Base-by-base conservation (phyloP, 176 grass and related monocot genomes). In the Echinochloa phyllopogon region DNA sequence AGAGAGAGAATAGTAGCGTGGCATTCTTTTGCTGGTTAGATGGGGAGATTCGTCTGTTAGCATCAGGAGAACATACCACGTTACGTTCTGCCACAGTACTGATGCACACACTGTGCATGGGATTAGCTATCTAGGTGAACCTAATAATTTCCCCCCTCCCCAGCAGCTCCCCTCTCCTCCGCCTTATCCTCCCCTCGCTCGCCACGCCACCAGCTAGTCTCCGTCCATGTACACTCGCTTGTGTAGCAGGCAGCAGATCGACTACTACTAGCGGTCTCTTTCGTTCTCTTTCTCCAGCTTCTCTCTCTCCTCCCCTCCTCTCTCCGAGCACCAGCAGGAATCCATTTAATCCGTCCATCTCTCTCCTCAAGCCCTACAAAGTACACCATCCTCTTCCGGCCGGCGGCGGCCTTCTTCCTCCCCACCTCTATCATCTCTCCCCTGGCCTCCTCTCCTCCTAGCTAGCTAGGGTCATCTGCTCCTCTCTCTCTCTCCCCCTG, bases 301-400 rank as follows among this genome's bases (percentile, higher is more conserved):
- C 45, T 18, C 70, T 65, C 65, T 61, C 63, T 61, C 53, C 61
- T 6, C 23, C 20, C 73, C 47, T 40, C 33, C 66, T 80, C 48
- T 68, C 82, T 25, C 47, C 73, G 47, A 75, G 42, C 87, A 80
- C 82, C 80, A 92, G 63, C 80, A 92, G 63, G 56, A 82, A 81
- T 78, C 82, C 82, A 94, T 84, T 94, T 87, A 84, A 88, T 78
- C 88, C 83, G 84, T 81, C 49, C 80, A 25, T 79, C 85, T 88
- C 76, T 88, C 83, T 86, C 82, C 80, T 77, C 81, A 80, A 89
- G 80, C 80, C 81, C 87, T 94, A 92, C 89, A 91, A 87, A 91
- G 80, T 87, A 91, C 80, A 87, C 60, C 83, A 69, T 79, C 80
- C 21, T 86, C 83, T 78, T 90, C 89, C 79, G 24, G 76, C 25